Base-by-base conservation (phyloP, 2,329 filamentous ascomycete species). In the Zasmidium cellare region DNA sequence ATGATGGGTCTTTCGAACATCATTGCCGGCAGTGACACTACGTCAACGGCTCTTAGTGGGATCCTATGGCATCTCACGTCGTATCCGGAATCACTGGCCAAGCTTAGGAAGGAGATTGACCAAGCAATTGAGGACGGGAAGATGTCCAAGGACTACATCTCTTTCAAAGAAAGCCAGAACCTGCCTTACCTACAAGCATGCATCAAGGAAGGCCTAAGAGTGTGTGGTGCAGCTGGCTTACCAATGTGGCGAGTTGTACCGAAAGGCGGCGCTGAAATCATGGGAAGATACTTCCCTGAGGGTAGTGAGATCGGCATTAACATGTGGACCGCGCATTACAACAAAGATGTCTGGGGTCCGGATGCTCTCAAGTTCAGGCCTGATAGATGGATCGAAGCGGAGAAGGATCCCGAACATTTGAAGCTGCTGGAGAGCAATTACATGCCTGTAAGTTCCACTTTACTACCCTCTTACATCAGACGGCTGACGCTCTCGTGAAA, bases 131-230 rank as follows among this genome's bases (percentile, higher is more conserved):
- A n/a, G 22, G 49, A 59, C 35, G 60, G 62, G 6, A 57, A 31
- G 24, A 61, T 61, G 58, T 60, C 55, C 2, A 9, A 24, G 2
- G 62, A 69, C 54, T 63, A 66, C 9, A 64, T 74, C n/a, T 65
- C 62, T 9, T 58, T 72, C n/a, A 63, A 61, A 22, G 69, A 76
- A 58, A 70, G 70, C 6, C 65, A 71, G 24, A 65, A 68, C 16
- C 67, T 75, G 62, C 70, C 76, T 0, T 79, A 77, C 60, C 68
- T 80, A 2, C 72, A 76, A 54, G 77, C 62, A n/a, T 63, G 61
- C 46, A 69, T 70, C 51, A 64, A 65, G 44, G 68, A 70, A 56
- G 68, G 62, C 3, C 53, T 70, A 12, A 60, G 68, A 25, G 35
- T 69, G 18, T 62, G 64, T 31, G 59, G 67, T 9, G 57, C 63